Conservation (phyloP, 139 green algal species). For the Picochlorum sp. region DNA sequence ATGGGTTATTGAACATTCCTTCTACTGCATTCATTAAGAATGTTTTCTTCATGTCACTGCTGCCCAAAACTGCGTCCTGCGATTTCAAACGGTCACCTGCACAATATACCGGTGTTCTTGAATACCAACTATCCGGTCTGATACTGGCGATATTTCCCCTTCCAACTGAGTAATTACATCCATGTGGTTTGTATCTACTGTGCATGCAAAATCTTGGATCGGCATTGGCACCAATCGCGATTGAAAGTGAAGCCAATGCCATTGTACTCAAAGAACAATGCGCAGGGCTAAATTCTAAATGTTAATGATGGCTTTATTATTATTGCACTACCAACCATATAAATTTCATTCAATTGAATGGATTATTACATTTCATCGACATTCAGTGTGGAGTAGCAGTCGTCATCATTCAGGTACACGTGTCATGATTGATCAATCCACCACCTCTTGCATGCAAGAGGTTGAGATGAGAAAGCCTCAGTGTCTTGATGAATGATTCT, state of each 20-base stretch:
- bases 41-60: constrained; percentile 10
- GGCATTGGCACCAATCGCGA: background rate
- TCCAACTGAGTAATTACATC: background rate
- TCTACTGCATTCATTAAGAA: constrained; percentile 49
- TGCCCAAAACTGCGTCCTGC: background rate
- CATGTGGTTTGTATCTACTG: background rate
- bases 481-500: too few relatives aligned
- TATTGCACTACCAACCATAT: too few relatives aligned
- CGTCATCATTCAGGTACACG: too few relatives aligned
- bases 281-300: background rate
- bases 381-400: too few relatives aligned
- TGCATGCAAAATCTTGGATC: background rate
- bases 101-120: background rate
- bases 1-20: constrained; percentile 57
- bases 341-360: too few relatives aligned
- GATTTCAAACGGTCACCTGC: background rate
- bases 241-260: background rate
- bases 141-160: background rate
- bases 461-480: too few relatives aligned
- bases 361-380: too few relatives aligned
- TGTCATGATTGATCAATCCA: too few relatives aligned
- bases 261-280: background rate
- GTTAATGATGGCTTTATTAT: too few relatives aligned
- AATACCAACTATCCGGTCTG: background rate
- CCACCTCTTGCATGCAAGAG: too few relatives aligned